Base-by-base conservation (phyloP, 2,329 filamentous ascomycete species). In the Penicillium sp. region DNA sequence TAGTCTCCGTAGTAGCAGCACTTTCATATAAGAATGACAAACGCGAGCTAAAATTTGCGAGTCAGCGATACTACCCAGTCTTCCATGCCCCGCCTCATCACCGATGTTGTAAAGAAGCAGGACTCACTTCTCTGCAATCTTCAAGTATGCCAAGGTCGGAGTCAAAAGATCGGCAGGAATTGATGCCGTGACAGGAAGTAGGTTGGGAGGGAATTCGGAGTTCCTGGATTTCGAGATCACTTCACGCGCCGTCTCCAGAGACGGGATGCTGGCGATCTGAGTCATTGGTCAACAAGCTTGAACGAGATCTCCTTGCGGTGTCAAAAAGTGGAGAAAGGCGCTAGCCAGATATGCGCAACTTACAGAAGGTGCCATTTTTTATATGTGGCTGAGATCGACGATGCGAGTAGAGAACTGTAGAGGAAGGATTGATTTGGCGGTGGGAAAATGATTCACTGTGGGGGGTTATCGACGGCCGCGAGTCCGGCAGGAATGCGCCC, bases 1-100 rank as follows among this genome's bases (percentile, higher is more conserved):
- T 91, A 16, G 88, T 91, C 75, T 97, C 93, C 27, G 91, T 93
- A 14, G 84, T 88, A 19, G 92, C 91, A 26, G 93, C 94, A 67
- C 91, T 96, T 76, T 99, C 94, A 74, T 96, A 96, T 44, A 99
- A 84, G 72, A 97, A 97, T 3, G 93, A 97, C 67, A 90, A 86
- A 63, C 90, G 86, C 45, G 89, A 89, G 62, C 74, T 76, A 58
- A 58, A 46, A 43, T 7, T 14, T 30, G 26, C 27, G 11, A 16
- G 38, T 63, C 53, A 66, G 60, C 43, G 23, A 39, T 54, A 34
- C 36, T 59, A 40, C 13, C 35, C 35, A 53, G 29, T 27, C 41
- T 43, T 47, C 26, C 16, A 26, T 39, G 16, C 40, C 52, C 48
- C 47, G 45, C 43, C 18, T 41, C 30, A 45, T 54, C 41, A 36